Percentiles rank a stretch among this genome's conserved stretches.
Conservation (phyloP, 2,329 filamentous ascomycete genomes). For the Colletotrichum limetticola region DNA sequence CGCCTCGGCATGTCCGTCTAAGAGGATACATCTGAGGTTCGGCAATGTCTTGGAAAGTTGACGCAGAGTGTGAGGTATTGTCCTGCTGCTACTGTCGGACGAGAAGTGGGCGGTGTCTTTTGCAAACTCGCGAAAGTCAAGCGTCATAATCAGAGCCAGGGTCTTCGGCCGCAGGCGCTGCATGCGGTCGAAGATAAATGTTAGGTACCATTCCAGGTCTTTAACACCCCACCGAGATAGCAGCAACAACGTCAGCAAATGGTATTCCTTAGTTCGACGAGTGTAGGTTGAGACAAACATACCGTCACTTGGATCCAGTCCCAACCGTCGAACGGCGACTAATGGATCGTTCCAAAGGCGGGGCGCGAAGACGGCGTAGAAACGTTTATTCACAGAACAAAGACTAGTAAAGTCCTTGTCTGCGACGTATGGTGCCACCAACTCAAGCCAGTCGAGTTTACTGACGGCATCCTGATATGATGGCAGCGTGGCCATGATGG, state of each 20-base stretch:
- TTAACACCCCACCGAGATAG: slow-evolving; percentile 16
- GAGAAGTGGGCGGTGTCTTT: slow-evolving; percentile 53
- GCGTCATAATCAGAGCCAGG: slow-evolving; percentile 54
- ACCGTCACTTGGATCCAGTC: slow-evolving; percentile 58
- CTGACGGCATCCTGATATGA: slow-evolving; percentile 64
- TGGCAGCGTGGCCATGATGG: slow-evolving; percentile 48
- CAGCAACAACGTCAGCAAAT: slow-evolving; percentile 2
- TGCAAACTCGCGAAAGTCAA: slow-evolving; percentile 60
- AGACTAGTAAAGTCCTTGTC: slow-evolving; percentile 55
- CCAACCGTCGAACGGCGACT: slow-evolving; percentile 48
- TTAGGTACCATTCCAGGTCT: slow-evolving; percentile 62
- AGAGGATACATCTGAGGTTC: slow-evolving; percentile 55
- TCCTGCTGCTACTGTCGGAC: slow-evolving; percentile 49
- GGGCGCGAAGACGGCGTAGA: slow-evolving; percentile 61
- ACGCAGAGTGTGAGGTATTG: slow-evolving; percentile 53
- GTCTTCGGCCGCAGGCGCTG: slow-evolving; percentile 48
- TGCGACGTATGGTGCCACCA: slow-evolving; percentile 58
- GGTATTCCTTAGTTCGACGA: not conserved
- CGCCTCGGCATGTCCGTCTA: slow-evolving; percentile 59
- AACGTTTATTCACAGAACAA: slow-evolving; percentile 60
- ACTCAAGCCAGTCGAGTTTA: slow-evolving; percentile 58
- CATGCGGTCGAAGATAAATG: slow-evolving; percentile 56
- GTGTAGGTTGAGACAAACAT: slow-evolving; percentile 39
- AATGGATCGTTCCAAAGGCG: slow-evolving; percentile 64
- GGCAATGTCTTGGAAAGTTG: slow-evolving; percentile 53